Evolutionary conservation across 371 early-diverging fungal genomes (phyloP), one percentile per base, ranked within the genome.

Genomic region (Nosema muscidifuracis): DNA sequence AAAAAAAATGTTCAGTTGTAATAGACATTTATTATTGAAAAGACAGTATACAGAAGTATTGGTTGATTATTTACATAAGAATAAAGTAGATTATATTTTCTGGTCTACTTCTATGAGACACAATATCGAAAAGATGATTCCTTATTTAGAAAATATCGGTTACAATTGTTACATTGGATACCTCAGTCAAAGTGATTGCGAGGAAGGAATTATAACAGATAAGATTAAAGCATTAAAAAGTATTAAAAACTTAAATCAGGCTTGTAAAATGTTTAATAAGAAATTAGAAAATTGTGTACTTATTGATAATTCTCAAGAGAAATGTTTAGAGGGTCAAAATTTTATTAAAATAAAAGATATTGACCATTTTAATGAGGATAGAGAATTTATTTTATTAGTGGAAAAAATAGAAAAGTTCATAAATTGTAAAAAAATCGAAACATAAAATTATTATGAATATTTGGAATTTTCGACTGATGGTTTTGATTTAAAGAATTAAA

Each of bases 71-170:
- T 57, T 80, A 36, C 57, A 73, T 33, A 18, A 18, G 0, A 56
- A 80, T 44, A 43, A 65, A 4, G 31, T 77, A 13, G 30, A 53
- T 10, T 80, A 80, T 56, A 55, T 77, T 3, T 60, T 80, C 7
- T 80, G 80, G 80, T 74, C 80, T 0, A 80, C 77, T 7, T 76
- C 76, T 0, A 65, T 77, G 75, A 74, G 65, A 47, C 63, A 72
- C 28, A 80, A 80, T 72, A 70, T 67, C 9, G 30, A 65, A 22
- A 43, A 65, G 22, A 44, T 77, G 42, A 42, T 67, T 16, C 61
- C 66, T 26, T 22, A 50, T 38, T 26, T 80, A 1, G 57, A 64
- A 20, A 34, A 50, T 33, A 16, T 53, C 1, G 80, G 80, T 6
- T 58, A 77, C 64, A 67, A 61, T 16, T 30, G 20, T 26, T 9